These are phyloP conservation scores for Hericium rajendrae DNA, from an alignment of 768 basidiomycete species.

Conservation along the genomic window DNA sequence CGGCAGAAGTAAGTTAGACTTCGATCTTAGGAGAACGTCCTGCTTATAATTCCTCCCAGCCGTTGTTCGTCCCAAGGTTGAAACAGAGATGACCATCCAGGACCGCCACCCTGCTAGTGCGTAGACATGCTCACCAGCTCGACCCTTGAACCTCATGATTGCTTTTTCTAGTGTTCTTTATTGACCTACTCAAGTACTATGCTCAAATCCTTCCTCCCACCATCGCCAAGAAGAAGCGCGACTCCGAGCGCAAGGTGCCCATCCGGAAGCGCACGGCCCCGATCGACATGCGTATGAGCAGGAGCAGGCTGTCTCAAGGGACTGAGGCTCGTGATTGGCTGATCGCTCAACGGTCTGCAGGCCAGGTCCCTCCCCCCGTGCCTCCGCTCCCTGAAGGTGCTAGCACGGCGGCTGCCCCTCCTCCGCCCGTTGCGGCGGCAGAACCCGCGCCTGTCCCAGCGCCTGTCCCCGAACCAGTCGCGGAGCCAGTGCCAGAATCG, in stretches of 20 bases:
- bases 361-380: slow-evolving; percentile 16
- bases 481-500: background rate
- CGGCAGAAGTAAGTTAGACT: slow-evolving; percentile 59
- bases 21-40: background rate
- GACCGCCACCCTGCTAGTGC: slow-evolving; percentile 78
- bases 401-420: slow-evolving; percentile 18
- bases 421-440: slow-evolving; percentile 8
- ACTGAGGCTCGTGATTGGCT: slow-evolving; percentile 63
- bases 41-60: slow-evolving; percentile 30
- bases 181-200: slow-evolving; percentile 77
- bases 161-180: slow-evolving; percentile 53
- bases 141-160: background rate
- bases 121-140: slow-evolving; percentile 15
- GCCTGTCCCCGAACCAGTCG: slow-evolving; percentile 7
- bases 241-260: slow-evolving; percentile 79
- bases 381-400: slow-evolving; percentile 3
- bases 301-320: slow-evolving; percentile 64
- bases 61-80: slow-evolving; percentile 72
- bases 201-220: slow-evolving; percentile 67
- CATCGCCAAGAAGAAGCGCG: slow-evolving; percentile 76
- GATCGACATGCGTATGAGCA: slow-evolving; percentile 80
- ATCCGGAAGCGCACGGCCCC: slow-evolving; percentile 79
- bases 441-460: slow-evolving; percentile 15
- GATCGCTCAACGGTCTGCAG: slow-evolving; percentile 41
- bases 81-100: slow-evolving; percentile 81